Evolutionary conservation across 164 flowering plant genomes (phyloP).

Genomic region (Amborella trichopoda): DNA sequence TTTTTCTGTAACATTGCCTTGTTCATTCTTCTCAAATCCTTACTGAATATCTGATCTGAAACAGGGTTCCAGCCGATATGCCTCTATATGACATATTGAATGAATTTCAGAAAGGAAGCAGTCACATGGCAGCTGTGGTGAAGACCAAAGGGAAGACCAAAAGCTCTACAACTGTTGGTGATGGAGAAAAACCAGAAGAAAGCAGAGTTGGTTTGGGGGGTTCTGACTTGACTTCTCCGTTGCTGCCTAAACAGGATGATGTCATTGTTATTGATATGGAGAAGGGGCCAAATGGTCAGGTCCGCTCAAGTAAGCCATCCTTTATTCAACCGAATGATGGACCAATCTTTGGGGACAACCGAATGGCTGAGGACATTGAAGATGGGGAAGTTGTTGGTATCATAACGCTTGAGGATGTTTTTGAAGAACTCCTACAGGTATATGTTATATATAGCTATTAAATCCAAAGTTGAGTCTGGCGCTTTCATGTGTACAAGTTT

Average conservation of each 20-base stretch:
- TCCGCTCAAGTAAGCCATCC: constrained; percentile 7
- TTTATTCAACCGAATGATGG: constrained; percentile 19
- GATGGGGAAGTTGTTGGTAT: constrained; percentile 94
- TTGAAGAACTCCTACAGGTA: constrained; percentile 98
- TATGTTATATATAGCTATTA: neutral
- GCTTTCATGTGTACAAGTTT: neutral
- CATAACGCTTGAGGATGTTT: constrained; percentile 96
- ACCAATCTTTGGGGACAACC: constrained; percentile 19
- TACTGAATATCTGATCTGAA: neutral
- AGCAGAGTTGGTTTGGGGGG: constrained; percentile 10
- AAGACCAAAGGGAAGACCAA: constrained; percentile 43
- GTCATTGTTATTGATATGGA: constrained; percentile 48
- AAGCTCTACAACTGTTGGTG: constrained; percentile 13
- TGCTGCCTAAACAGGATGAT: constrained; percentile 31
- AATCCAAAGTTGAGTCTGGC: neutral
- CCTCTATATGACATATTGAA: constrained; percentile 93
- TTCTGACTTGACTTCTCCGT: constrained; percentile 44
- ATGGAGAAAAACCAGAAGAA: constrained; percentile 33
- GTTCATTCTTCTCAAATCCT: neutral
- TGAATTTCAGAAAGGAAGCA: constrained; percentile 95
- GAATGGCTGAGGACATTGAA: constrained; percentile 50
- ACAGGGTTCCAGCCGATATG: constrained; percentile 97
- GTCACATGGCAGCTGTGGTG: constrained; percentile 99
- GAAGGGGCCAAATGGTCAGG: constrained; percentile 17
- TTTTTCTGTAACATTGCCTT: neutral